Conservation (phyloP, 2,329 filamentous ascomycete species). For the Colletotrichum agaves region DNA sequence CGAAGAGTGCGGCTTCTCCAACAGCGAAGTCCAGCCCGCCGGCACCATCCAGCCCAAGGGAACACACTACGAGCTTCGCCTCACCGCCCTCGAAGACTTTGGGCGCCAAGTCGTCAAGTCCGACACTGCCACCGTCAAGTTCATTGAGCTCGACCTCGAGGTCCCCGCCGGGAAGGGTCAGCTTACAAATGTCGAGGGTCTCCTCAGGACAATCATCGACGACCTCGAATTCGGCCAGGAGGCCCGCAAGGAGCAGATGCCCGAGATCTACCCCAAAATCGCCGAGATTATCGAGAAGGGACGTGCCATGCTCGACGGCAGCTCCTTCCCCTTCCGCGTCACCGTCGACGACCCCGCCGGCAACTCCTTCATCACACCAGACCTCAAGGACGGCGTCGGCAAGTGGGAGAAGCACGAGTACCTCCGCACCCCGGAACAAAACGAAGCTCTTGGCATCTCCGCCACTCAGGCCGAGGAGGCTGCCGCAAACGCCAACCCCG, state of each 20-base stretch:
- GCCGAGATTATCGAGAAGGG: constrained; percentile 79
- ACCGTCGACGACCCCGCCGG: constrained; percentile 91
- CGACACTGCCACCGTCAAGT: constrained; percentile 84
- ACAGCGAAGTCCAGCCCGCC: constrained; percentile 94
- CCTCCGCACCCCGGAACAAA: constrained; percentile 83
- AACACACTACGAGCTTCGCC: constrained; percentile 81
- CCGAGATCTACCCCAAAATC: constrained; percentile 83
- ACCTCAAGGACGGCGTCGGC: constrained; percentile 79
- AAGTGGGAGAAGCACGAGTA: constrained; percentile 93
- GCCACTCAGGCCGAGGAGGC: constrained; percentile 67
- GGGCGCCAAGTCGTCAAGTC: constrained; percentile 91
- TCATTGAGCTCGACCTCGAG: constrained; percentile 93
- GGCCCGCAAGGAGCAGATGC: constrained; percentile 79
- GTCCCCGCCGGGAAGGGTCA: constrained; percentile 91
- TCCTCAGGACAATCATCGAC: constrained; percentile 80
- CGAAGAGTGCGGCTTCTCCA: constrained; percentile 87
- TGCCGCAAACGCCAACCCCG: constrained; percentile 59
- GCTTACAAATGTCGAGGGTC: constrained; percentile 92
- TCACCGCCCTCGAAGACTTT: constrained; percentile 79
- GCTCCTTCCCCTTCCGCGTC: constrained; percentile 87
- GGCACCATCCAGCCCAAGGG: constrained; percentile 93
- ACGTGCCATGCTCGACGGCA: constrained; percentile 79
- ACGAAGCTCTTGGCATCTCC: constrained; percentile 82
- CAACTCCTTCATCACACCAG: constrained; percentile 96
- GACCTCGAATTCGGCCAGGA: constrained; percentile 86